Percentiles rank a stretch among this genome's conserved stretches.
phyloP scores from a whole-genome alignment of 2,329 filamentous ascomycete species.

The Nigrospora oryzae region DNA sequence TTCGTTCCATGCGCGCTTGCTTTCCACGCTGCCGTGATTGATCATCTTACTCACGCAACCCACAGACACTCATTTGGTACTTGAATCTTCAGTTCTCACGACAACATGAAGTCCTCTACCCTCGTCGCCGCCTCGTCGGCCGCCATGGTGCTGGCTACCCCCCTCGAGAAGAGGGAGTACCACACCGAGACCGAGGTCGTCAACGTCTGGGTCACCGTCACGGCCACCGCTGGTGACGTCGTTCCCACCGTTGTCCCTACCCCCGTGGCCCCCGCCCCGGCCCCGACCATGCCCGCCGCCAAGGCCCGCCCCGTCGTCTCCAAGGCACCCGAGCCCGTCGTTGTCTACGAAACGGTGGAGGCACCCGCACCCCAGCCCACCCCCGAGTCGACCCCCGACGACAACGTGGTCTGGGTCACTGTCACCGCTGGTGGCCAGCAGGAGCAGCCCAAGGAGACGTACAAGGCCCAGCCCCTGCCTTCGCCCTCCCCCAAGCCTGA shows the following conservation, averaged over 20 bases:
- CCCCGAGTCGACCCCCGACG: neutral
- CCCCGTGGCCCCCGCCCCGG: constrained; percentile 4
- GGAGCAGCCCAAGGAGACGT: neutral
- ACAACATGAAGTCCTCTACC: constrained; percentile 31
- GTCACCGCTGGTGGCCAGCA: constrained; percentile 6
- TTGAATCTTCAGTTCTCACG: constrained; percentile 2
- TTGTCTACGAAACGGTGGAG: neutral
- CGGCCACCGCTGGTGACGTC: constrained; percentile 22
- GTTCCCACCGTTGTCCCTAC: constrained; percentile 7
- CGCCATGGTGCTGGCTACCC: constrained; percentile 21
- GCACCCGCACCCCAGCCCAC: neutral
- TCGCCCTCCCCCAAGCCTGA: neutral
- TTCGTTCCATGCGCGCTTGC: neutral
- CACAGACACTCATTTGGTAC: neutral
- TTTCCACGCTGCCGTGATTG: neutral
- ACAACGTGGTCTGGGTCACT: constrained; percentile 5
- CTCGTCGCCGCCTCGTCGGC: constrained; percentile 23
- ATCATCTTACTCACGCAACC: neutral
- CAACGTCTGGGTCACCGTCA: constrained; percentile 21
- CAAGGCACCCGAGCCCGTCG: neutral
- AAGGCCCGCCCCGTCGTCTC: constrained; percentile 5
- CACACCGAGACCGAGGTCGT: constrained; percentile 22
- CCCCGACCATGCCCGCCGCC: constrained; percentile 6
- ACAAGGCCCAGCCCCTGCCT: neutral
- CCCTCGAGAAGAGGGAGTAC: constrained; percentile 18